phyloP scores from a whole-genome alignment of 2,329 filamentous ascomycete genomes.

The Penicillium oxalicum region DNA sequence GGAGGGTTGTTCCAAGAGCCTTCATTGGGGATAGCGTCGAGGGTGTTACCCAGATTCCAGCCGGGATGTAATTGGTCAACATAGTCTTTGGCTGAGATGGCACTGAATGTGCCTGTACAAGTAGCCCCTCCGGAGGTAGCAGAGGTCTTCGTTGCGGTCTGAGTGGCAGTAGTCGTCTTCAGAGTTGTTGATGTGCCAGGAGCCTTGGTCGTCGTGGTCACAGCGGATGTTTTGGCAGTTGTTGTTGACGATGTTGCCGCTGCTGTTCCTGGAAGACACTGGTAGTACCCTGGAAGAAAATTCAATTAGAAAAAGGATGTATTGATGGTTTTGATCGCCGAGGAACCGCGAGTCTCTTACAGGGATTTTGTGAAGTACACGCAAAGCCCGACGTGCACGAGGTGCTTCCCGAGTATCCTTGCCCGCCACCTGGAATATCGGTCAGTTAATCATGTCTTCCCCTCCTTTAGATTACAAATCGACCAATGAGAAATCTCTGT shows the following conservation, averaged over 20 bases:
- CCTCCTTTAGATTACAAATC: too few relatives aligned
- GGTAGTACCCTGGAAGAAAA: constrained; percentile 8
- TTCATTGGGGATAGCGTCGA: constrained; percentile 53
- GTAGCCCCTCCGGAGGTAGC: constrained; percentile 6
- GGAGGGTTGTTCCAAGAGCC: constrained; percentile 55
- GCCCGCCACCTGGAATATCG: constrained; percentile 8
- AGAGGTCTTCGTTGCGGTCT: background rate
- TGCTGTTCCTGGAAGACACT: constrained; percentile 13
- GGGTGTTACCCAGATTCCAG: constrained; percentile 58
- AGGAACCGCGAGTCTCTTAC: background rate
- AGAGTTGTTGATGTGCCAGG: constrained; percentile 6
- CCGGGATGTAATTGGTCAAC: constrained; percentile 49
- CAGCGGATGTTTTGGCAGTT: background rate
- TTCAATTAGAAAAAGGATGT: background rate
- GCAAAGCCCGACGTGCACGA: constrained; percentile 10
- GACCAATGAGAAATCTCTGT: background rate
- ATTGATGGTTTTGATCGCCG: too few relatives aligned
- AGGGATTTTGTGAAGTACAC: constrained; percentile 15
- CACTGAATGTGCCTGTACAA: constrained; percentile 42
- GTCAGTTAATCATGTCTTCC: too few relatives aligned
- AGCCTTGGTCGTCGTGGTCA: constrained; percentile 3
- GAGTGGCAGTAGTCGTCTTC: constrained; percentile 6
- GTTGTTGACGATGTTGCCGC: constrained; percentile 2
- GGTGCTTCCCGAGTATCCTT: constrained; percentile 11
- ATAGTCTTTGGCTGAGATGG: constrained; percentile 44